These are phyloP conservation scores for Lactarius sp. DNA, from an alignment of 768 basidiomycete genomes.

Conservation along the genomic window DNA sequence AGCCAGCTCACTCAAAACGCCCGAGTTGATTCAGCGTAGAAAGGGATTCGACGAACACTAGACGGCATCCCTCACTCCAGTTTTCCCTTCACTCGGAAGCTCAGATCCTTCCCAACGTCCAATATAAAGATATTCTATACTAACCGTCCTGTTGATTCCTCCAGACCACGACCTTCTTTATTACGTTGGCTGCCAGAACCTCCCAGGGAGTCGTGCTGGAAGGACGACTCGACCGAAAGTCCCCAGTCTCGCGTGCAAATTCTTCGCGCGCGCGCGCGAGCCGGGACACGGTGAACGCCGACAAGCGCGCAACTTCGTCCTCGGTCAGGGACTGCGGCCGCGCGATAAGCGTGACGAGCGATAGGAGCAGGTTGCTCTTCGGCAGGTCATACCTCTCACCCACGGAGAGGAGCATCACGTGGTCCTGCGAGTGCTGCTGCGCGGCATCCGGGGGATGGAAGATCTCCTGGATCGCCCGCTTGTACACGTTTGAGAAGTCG, in stretches of 20 bases:
- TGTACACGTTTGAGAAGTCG: slow-evolving; percentile 15
- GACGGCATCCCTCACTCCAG: too few species aligned
- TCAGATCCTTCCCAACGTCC: too few species aligned
- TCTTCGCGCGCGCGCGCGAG: slow-evolving; percentile 18
- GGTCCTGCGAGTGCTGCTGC: neutral
- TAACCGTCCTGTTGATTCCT: neutral
- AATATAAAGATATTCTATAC: too few species aligned
- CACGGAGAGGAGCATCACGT: slow-evolving; percentile 5
- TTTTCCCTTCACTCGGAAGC: too few species aligned
- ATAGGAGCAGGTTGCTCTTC: neutral
- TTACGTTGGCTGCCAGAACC: neutral
- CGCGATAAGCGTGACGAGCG: neutral
- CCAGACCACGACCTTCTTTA: slow-evolving; percentile 2
- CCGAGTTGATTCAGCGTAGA: too few species aligned
- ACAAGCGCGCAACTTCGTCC: slow-evolving; percentile 5
- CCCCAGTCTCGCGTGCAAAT: too few species aligned
- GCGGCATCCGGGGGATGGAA: neutral
- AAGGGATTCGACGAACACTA: too few species aligned
- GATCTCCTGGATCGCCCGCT: slow-evolving; percentile 15
- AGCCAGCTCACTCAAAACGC: too few species aligned
- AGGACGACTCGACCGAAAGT: too few species aligned
- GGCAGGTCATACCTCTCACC: slow-evolving; percentile 14
- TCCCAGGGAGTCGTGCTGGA: too few species aligned
- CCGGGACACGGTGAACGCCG: slow-evolving; percentile 13
- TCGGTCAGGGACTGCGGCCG: slow-evolving; percentile 7